A percentile compares a stretch with the other conserved stretches of the same genome.
Conservation (phyloP, 1,284 basidiomycete genomes). For the Pisolithus thermaeus region DNA sequence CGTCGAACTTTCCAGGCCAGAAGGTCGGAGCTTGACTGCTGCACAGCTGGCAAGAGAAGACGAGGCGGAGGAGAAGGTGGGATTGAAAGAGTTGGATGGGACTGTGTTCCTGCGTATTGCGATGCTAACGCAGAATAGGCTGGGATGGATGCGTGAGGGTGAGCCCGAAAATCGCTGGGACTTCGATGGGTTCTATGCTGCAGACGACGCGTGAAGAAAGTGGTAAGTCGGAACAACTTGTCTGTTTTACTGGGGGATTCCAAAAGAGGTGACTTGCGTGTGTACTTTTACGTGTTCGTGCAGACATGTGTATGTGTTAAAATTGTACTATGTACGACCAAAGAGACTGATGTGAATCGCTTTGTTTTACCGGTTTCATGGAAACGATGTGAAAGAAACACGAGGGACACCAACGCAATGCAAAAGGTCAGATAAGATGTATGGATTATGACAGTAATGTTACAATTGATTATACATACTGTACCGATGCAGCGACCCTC, state of each 20-base stretch:
- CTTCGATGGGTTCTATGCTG: constrained; percentile 16
- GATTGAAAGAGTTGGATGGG: constrained; percentile 41
- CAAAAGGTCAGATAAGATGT: too few species aligned
- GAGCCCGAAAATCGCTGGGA: constrained; percentile 26
- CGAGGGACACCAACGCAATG: too few species aligned
- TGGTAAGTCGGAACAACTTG: too few species aligned
- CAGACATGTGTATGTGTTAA: too few species aligned
- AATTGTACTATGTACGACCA: too few species aligned
- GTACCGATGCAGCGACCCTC: too few species aligned
- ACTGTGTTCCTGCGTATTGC: constrained; percentile 53
- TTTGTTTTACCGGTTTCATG: background rate
- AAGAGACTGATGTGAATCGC: too few species aligned
- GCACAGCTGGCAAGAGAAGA: constrained; percentile 17
- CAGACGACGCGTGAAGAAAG: background rate
- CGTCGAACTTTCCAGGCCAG: constrained; percentile 18
- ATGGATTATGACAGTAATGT: background rate
- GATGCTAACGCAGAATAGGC: constrained; percentile 40
- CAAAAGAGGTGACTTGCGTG: too few species aligned
- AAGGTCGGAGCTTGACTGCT: constrained; percentile 3
- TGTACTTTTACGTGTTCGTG: too few species aligned
- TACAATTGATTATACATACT: too few species aligned
- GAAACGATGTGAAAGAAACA: background rate
- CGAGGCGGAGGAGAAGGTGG: constrained; percentile 20
- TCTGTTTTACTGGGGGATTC: too few species aligned
- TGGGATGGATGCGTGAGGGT: constrained; percentile 51